A percentile compares a stretch with the other conserved stretches of the same genome.
These are phyloP conservation scores for Knufia fluminis DNA, from an alignment of 2,329 filamentous ascomycete genomes.

Conservation along the genomic window DNA sequence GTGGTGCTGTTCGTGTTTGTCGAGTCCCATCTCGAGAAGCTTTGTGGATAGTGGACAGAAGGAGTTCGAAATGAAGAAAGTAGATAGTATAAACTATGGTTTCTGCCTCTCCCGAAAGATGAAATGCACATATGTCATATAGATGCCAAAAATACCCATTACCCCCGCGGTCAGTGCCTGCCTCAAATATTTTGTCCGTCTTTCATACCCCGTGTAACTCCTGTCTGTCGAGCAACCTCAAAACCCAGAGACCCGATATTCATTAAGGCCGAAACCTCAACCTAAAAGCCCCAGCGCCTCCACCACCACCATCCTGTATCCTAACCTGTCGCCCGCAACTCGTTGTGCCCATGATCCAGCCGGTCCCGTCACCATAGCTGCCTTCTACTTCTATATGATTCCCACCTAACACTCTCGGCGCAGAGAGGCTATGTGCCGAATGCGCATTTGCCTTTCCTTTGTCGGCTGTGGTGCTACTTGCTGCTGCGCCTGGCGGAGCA, in stretches of 20 bases:
- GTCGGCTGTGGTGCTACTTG: neutral
- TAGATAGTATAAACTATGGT: too few species aligned
- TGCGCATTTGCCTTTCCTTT: neutral
- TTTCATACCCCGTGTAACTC: too few species aligned
- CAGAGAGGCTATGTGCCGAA: neutral
- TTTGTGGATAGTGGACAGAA: too few species aligned
- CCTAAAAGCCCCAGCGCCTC: constrained; percentile 16
- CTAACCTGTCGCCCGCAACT: constrained; percentile 20
- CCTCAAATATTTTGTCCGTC: too few species aligned
- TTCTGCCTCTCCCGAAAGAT: too few species aligned
- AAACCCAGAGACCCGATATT: neutral
- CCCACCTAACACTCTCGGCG: neutral
- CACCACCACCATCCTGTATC: constrained; percentile 18
- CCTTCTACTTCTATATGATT: constrained; percentile 17
- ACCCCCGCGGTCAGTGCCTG: too few species aligned
- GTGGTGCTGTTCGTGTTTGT: too few species aligned
- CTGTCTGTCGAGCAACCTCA: too few species aligned
- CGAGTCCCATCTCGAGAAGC: too few species aligned
- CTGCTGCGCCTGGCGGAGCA: neutral
- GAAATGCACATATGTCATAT: too few species aligned
- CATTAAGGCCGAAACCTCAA: constrained; percentile 20
- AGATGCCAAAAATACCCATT: too few species aligned
- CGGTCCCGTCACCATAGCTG: constrained; percentile 18
- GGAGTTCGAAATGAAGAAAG: too few species aligned
- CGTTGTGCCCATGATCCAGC: constrained; percentile 18